Conservation (phyloP, 805 yeast genomes). For the Nakazawaea holstii region DNA sequence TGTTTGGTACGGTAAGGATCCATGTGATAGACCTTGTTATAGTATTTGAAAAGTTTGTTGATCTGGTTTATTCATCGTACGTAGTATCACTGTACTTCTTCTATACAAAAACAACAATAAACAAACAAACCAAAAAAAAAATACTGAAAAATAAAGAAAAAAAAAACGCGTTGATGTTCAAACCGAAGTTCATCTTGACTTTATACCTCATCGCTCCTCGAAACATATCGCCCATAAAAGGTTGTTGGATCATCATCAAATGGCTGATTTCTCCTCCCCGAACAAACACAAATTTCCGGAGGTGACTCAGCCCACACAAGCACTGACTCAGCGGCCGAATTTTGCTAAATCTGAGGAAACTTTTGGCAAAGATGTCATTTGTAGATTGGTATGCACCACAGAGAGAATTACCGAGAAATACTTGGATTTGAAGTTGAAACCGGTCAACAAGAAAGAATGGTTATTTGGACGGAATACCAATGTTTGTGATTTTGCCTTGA, state of each 20-base stretch:
- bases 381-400: conserved; percentile 29
- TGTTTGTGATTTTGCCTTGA: conserved; percentile 57
- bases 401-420: conserved; percentile 16
- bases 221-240: no score
- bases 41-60: not conserved
- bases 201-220: no score
- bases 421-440: conserved; percentile 25
- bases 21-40: conserved; percentile 51
- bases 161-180: not conserved
- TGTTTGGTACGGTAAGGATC: conserved; percentile 63
- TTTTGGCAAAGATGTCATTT: conserved; percentile 26
- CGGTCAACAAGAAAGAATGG: conserved; percentile 24
- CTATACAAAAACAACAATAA: not conserved
- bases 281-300: conserved; percentile 16
- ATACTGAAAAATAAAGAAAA: not conserved
- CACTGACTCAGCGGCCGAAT: conserved; percentile 23
- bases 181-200: no score
- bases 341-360: conserved; percentile 21
- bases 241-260: not conserved
- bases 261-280: conserved; percentile 3
- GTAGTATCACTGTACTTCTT: not conserved
- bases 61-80: not conserved
- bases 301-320: conserved; percentile 33
- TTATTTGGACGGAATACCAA: conserved; percentile 63
- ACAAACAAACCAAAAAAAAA: no score